Percentiles rank a stretch among this genome's conserved stretches.
phyloP scores from a whole-genome alignment of 495 filamentous ascomycete species.

The Cercophora samala region DNA sequence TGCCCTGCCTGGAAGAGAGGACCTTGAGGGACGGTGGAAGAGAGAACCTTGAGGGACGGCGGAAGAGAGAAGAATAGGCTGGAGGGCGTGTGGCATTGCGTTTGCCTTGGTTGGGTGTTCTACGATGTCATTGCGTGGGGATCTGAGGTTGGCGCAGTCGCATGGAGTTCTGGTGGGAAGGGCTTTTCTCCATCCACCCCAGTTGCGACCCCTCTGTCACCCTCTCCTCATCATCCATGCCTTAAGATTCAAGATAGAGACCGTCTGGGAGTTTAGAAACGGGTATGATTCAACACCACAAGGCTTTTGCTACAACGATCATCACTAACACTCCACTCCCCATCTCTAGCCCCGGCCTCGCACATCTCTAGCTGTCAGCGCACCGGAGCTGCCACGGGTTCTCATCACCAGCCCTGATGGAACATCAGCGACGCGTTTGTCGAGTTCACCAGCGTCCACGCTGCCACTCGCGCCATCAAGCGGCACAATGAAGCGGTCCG shows the following conservation, averaged over 20 bases:
- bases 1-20: background rate
- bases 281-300: background rate
- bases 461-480: slow-evolving; percentile 54
- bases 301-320: background rate
- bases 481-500: slow-evolving; percentile 36
- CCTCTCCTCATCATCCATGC: too few species aligned
- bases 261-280: background rate
- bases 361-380: background rate
- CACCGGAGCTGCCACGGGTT: background rate
- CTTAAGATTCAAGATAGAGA: background rate
- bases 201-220: too few species aligned
- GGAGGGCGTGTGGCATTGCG: background rate
- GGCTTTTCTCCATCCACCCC: too few species aligned
- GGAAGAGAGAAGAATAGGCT: background rate
- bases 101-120: background rate
- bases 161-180: background rate
- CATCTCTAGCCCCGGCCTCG: background rate
- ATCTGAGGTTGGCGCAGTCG: too few species aligned
- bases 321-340: background rate
- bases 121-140: background rate
- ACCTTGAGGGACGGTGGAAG: background rate
- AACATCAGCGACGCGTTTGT: slow-evolving; percentile 57
- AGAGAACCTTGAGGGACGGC: background rate
- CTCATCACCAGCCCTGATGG: background rate
- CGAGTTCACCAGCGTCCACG: slow-evolving; percentile 56